Percentiles rank a stretch among this genome's conserved stretches.
phyloP scores from a whole-genome alignment of 768 basidiomycete species.

The Termitomyces sp. region DNA sequence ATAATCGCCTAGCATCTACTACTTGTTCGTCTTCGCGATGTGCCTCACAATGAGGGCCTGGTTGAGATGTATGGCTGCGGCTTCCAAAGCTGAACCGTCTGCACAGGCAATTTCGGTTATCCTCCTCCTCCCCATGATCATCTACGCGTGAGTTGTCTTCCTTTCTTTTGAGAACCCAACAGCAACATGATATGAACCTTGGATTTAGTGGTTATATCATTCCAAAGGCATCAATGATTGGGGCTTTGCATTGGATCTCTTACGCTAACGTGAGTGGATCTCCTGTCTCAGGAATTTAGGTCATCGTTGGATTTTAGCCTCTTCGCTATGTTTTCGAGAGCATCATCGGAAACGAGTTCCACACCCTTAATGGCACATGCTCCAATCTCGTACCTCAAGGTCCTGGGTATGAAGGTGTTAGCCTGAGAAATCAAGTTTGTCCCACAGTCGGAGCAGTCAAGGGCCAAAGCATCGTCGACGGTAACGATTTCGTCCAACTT shows the following conservation, averaged over 20 bases:
- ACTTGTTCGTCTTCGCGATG: conserved; percentile 52
- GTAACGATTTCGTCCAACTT: conserved; percentile 43
- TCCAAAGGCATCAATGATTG: conserved; percentile 60
- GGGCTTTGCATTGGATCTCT: conserved; percentile 63
- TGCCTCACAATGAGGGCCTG: conserved; percentile 68
- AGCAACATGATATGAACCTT: background rate
- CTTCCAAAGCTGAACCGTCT: conserved; percentile 51
- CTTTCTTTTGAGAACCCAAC: background rate
- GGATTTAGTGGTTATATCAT: conserved; percentile 44
- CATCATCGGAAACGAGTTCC: conserved; percentile 80
- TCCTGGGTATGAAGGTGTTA: conserved; percentile 52
- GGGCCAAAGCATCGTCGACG: conserved; percentile 58
- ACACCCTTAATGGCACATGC: conserved; percentile 57
- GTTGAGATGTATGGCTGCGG: conserved; percentile 66
- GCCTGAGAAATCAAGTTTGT: conserved; percentile 69
- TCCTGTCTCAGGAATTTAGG: background rate
- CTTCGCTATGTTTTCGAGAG: conserved; percentile 71
- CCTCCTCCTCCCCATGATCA: conserved; percentile 45
- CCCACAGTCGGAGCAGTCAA: conserved; percentile 59
- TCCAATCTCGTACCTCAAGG: conserved; percentile 57
- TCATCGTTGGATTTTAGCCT: conserved; percentile 37
- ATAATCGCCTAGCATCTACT: conserved; percentile 40
- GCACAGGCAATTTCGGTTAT: conserved; percentile 50
- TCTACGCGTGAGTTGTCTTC: conserved; percentile 42
- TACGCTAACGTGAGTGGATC: conserved; percentile 48